Evolutionary conservation across 2,329 filamentous ascomycete species (phyloP).

Genomic region (Lachnellula suecica): DNA sequence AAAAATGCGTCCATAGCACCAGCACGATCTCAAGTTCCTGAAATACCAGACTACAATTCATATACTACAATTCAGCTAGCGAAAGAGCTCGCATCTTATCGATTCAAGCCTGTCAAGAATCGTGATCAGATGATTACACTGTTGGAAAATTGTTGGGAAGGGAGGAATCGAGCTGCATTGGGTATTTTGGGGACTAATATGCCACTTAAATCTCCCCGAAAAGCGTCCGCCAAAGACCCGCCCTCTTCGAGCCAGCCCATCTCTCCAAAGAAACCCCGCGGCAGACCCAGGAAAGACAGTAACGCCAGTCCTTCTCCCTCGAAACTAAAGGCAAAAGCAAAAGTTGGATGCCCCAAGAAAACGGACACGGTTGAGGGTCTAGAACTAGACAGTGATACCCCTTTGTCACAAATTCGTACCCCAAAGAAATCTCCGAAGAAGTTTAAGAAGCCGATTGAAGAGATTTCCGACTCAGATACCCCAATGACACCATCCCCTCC

Average conservation of each 20-base stretch:
- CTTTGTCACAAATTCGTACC: slow-evolving; percentile 25
- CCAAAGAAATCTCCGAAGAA: slow-evolving; percentile 29
- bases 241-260: slow-evolving; percentile 17
- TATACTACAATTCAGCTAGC: slow-evolving; percentile 64
- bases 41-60: slow-evolving; percentile 55
- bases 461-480: slow-evolving; percentile 52
- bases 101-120: slow-evolving; percentile 71
- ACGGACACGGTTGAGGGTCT: slow-evolving; percentile 18
- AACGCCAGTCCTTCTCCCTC: slow-evolving; percentile 12
- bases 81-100: slow-evolving; percentile 61
- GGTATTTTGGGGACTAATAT: slow-evolving; percentile 26
- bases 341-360: slow-evolving; percentile 10
- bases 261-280: slow-evolving; percentile 38
- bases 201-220: slow-evolving; percentile 3
- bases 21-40: slow-evolving; percentile 1
- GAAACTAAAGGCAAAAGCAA: slow-evolving; percentile 15
- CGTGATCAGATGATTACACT: slow-evolving; percentile 69
- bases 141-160: slow-evolving; percentile 70
- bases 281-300: slow-evolving; percentile 41
- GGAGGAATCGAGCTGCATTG: slow-evolving; percentile 43
- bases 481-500: slow-evolving; percentile 25
- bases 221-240: neutral
- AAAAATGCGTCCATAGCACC: slow-evolving; percentile 10
- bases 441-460: slow-evolving; percentile 33
- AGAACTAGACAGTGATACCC: slow-evolving; percentile 21